Base-by-base conservation (phyloP, 176 grass and related monocot genomes). In the Oryza brachyantha region DNA sequence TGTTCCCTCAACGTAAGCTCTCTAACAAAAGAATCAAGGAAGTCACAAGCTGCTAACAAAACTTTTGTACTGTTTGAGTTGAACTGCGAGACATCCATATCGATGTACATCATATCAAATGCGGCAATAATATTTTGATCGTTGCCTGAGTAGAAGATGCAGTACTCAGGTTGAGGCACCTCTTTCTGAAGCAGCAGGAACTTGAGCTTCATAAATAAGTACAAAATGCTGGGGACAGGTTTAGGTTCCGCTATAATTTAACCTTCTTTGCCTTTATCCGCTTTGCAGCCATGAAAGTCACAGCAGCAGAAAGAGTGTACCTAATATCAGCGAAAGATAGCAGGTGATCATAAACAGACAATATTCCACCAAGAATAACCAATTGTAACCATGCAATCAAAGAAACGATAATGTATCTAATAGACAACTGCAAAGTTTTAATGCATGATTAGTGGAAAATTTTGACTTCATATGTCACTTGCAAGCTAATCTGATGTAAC, bases 231-330 rank as follows among this genome's bases (percentile, higher is more conserved):
- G 27, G 48, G 27, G 48, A 2, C 12, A 70, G 29, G 29, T 59
- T 83, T 50, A 26, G 1, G 16, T 43, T 81, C 58, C 28, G 6
- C 81, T 92, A 96, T 43, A 87, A 17, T 58, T 45, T 86, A 73
- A 93, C 57, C 31, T 89, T 99, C 71, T 93, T 99, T 35, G 75
- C 66, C 73, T 78, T 95, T 82, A 99, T 93, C 38, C 90, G 75
- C 78, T 85, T 90, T 31, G 64, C 16, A 29, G 96, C 92, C 92
- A 99, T 95, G 66, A 72, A 95, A 26, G 92, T 91, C 61, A 99
- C 96, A 75, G 96, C 96, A 71, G 83, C 96, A 70, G 96, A 93
- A 62, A 99, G 92, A 81, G 92, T 89, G 72, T 99, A 95, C 96
- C 92, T 99, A 57, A 80, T 36, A 76, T 87, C 35, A 79, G 13